These are phyloP conservation scores for Crithidia fasciculata DNA, from an alignment of 208 protist species.

Conservation along the genomic window DNA sequence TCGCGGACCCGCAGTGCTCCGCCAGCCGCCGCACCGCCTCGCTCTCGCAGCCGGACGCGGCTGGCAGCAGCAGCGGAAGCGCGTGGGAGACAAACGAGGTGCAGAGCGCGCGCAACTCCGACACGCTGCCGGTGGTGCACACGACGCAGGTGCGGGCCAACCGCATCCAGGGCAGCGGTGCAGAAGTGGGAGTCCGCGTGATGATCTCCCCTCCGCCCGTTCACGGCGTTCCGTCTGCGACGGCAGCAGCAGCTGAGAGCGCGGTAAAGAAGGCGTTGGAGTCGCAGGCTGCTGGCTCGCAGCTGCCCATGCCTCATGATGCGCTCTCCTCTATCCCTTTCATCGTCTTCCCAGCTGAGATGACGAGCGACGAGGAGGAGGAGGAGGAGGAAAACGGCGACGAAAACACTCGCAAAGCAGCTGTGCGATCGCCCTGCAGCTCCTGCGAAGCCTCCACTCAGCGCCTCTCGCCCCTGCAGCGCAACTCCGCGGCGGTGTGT, in stretches of 20 bases:
- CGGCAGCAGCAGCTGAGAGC: not conserved
- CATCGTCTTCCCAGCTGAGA: not conserved
- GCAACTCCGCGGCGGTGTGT: not conserved
- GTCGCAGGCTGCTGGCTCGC: not conserved
- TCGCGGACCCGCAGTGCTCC: not conserved
- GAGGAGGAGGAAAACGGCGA: not conserved
- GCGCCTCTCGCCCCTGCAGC: not conserved
- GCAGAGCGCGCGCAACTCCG: not conserved
- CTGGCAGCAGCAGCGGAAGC: too few species aligned
- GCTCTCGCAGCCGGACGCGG: not conserved
- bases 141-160: not conserved
- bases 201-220: too few species aligned
- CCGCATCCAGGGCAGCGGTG: not conserved
- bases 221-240: not conserved
- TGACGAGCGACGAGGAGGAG: not conserved
- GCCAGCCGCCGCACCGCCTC: not conserved
- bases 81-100: too few species aligned
- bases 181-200: too few species aligned
- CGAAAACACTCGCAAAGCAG: not conserved
- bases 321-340: not conserved
- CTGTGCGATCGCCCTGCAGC: not conserved
- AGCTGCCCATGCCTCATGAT: not conserved
- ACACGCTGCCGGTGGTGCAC: not conserved
- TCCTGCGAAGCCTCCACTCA: conserved; percentile 6
- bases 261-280: too few species aligned